Percentiles rank a stretch among this genome's conserved stretches.
Conservation (phyloP, 164 flowering plant species). For the grape (Vitis vinifera) region ASM3070453v1 NC_081814.1:23154501-23155000, state of each 20-base stretch:
- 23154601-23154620: constrained; percentile 2
- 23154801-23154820: constrained; percentile 26
- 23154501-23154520: too few species aligned
- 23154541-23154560: background rate
- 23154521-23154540: too few species aligned
- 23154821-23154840: constrained; percentile 17
- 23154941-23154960: background rate
- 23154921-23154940: background rate
- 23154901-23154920: too few species aligned
- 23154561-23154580: constrained; percentile 16
- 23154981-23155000: background rate
- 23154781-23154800: constrained; percentile 23
- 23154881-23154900: too few species aligned
- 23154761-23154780: constrained; percentile 33
- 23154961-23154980: background rate
- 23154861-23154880: background rate
- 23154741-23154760: constrained; percentile 15
- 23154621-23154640: constrained; percentile 14
- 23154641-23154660: constrained; percentile 22
- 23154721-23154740: background rate
- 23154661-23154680: constrained; percentile 12
- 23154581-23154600: constrained; percentile 16
- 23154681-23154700: background rate
- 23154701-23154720: background rate
- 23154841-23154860: constrained; percentile 8